Conservation (phyloP, 1,284 basidiomycete genomes). For the Peniophora sp. region DNA sequence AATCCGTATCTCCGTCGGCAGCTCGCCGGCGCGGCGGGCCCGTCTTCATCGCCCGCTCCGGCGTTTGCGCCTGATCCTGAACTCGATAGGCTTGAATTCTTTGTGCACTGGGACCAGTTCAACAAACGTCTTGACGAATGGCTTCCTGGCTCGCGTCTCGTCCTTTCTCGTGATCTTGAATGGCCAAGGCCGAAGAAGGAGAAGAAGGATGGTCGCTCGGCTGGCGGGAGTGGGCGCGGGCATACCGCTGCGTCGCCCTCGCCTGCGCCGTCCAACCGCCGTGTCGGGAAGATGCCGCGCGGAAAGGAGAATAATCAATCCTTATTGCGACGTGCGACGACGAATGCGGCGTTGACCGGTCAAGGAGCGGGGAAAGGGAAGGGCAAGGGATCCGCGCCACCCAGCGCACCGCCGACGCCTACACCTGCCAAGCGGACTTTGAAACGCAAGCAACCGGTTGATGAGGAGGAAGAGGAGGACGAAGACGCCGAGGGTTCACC, state of each 20-base stretch:
- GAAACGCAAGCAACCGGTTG: constrained; percentile 57
- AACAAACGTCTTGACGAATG: constrained; percentile 99
- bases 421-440: constrained; percentile 40
- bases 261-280: constrained; percentile 10
- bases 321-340: constrained; percentile 11
- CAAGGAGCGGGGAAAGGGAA: constrained; percentile 8
- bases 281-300: constrained; percentile 25
- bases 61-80: constrained; percentile 41
- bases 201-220: constrained; percentile 19
- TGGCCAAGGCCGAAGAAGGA: constrained; percentile 92
- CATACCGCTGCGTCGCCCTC: background rate
- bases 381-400: constrained; percentile 13
- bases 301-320: constrained; percentile 28
- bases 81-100: constrained; percentile 81
- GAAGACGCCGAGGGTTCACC: constrained; percentile 49
- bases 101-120: constrained; percentile 96
- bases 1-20: constrained; percentile 42
- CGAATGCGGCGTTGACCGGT: constrained; percentile 10
- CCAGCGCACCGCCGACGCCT: constrained; percentile 41
- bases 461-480: constrained; percentile 49
- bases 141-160: constrained; percentile 86
- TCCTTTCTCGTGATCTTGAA: constrained; percentile 83
- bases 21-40: constrained; percentile 3
- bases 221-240: constrained; percentile 13
- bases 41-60: constrained; percentile 25